Conservation (phyloP, 2,329 filamentous ascomycete genomes). For the Phyllosticta citriasiana region DNA sequence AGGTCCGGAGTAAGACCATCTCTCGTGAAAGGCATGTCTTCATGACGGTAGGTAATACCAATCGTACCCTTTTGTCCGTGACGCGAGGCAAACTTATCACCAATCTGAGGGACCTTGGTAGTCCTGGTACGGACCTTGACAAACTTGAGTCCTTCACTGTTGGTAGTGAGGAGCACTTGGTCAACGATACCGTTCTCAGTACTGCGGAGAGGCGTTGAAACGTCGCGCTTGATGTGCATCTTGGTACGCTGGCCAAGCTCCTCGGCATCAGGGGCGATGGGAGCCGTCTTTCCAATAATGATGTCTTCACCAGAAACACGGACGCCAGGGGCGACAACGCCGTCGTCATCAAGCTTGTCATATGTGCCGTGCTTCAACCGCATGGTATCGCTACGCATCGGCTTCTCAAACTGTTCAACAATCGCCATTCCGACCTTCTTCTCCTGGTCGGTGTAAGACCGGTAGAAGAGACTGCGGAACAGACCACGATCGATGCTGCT, state of each 20-base stretch:
- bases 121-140: conserved; percentile 96
- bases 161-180: conserved; percentile 86
- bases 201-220: conserved; percentile 85
- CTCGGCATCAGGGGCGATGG: conserved; percentile 83
- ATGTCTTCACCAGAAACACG: conserved; percentile 97
- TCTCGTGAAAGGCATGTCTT: conserved; percentile 96
- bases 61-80: conserved; percentile 99
- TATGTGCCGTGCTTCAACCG: conserved; percentile 92
- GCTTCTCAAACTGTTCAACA: conserved; percentile 92
- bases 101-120: conserved; percentile 96
- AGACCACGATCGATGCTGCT: conserved; percentile 96
- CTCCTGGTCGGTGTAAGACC: conserved; percentile 93
- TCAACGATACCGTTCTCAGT: conserved; percentile 97
- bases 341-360: conserved; percentile 95
- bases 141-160: conserved; percentile 86
- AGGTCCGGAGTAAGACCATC: conserved; percentile 90
- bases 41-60: conserved; percentile 93
- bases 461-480: conserved; percentile 96
- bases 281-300: conserved; percentile 97
- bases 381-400: conserved; percentile 76
- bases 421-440: conserved; percentile 92
- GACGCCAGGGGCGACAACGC: conserved; percentile 85
- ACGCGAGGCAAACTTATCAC: conserved; percentile 97
- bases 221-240: conserved; percentile 84
- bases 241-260: conserved; percentile 89